These are phyloP conservation scores for Echeveria elegans DNA, from an alignment of 164 flowering plant species.

Conservation along the genomic window DNA sequence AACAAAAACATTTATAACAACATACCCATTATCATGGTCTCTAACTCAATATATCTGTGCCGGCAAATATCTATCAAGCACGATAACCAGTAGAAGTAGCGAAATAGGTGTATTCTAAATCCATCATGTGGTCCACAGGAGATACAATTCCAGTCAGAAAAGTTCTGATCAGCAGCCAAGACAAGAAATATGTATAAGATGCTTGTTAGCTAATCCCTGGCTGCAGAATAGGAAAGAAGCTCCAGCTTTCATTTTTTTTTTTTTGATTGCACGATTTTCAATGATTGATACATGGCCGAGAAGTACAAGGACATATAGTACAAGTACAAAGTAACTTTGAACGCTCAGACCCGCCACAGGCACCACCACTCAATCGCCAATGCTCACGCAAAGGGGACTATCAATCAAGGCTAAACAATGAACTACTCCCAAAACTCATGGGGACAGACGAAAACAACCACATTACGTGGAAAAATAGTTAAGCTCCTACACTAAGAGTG, in stretches of 20 bases:
- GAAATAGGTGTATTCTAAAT: not conserved
- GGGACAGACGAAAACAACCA: too few relatives aligned
- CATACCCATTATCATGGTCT: too few relatives aligned
- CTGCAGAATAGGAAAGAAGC: constrained; percentile 1
- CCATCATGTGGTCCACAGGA: not conserved
- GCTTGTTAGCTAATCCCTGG: constrained; percentile 5
- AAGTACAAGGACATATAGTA: too few relatives aligned
- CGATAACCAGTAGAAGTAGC: not conserved
- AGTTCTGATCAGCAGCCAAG: not conserved
- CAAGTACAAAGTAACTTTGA: too few relatives aligned
- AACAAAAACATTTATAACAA: not conserved
- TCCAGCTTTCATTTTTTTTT: constrained; percentile 1
- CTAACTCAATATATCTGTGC: not conserved
- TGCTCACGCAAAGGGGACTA: too few relatives aligned
- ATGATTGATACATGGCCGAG: too few relatives aligned
- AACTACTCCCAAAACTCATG: too few relatives aligned
- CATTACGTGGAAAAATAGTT: too few relatives aligned
- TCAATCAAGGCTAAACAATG: too few relatives aligned
- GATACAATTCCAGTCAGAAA: not conserved
- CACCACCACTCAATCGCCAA: too few relatives aligned
- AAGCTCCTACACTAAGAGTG: too few relatives aligned
- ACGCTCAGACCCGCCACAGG: too few relatives aligned
- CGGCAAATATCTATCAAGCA: not conserved
- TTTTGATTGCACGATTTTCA: not conserved
- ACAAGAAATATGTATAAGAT: not conserved